Conservation (phyloP, 306 rosid species). For the Vicia villosa region DNA sequence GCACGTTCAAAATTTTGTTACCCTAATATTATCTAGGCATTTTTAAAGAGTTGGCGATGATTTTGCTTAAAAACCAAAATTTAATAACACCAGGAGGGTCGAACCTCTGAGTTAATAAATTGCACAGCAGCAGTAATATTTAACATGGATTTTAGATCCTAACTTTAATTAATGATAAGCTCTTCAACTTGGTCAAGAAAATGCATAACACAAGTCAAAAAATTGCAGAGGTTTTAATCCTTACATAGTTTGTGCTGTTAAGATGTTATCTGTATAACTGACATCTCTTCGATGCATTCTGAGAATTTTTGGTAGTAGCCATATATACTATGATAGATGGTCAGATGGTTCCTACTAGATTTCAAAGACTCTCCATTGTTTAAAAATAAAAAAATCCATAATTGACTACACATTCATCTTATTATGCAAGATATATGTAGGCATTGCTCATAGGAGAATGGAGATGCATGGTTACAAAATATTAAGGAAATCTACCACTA, state of each 20-base stretch:
- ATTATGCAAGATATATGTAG: conserved; percentile 10
- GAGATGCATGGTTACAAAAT: conserved; percentile 26
- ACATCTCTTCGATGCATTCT: conserved; percentile 15
- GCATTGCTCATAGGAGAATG: conserved; percentile 25
- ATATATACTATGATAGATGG: neutral
- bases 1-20: too few relatives aligned
- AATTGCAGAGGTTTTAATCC: too few relatives aligned
- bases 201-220: too few relatives aligned
- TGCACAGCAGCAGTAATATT: too few relatives aligned
- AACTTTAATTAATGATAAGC: too few relatives aligned
- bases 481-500: conserved; percentile 11
- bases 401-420: conserved; percentile 23
- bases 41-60: too few relatives aligned
- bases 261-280: conserved; percentile 5
- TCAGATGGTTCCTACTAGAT: conserved; percentile 4
- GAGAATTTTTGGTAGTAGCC: conserved; percentile 5
- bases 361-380: neutral
- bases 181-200: too few relatives aligned
- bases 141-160: too few relatives aligned
- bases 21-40: too few relatives aligned
- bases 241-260: conserved; percentile 25
- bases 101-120: too few relatives aligned
- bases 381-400: neutral
- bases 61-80: too few relatives aligned
- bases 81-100: too few relatives aligned